A percentile compares a stretch with the other conserved stretches of the same genome.
Evolutionary conservation across 2,329 filamentous ascomycete species (phyloP).

Genomic region (Orbilia brochopaga): DNA sequence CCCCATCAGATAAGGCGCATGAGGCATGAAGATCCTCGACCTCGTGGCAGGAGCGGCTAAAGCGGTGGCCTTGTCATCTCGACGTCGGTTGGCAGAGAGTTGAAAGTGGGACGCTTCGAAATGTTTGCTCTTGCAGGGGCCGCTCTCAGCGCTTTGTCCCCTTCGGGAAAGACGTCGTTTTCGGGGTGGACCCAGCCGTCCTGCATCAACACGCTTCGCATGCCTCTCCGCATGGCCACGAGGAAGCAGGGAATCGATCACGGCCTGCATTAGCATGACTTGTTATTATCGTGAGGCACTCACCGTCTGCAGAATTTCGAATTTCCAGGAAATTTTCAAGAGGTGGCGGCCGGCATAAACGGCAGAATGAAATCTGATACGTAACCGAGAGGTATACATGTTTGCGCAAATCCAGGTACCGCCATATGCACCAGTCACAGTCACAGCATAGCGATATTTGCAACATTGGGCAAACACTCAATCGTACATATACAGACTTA

Average conservation of each 20-base stretch:
- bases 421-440: background rate
- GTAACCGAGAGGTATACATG: background rate
- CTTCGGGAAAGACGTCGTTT: slow-evolving; percentile 20
- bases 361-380: background rate
- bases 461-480: slow-evolving; percentile 7
- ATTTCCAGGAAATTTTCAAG: slow-evolving; percentile 4
- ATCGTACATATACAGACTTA: background rate
- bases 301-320: slow-evolving; percentile 5
- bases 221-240: background rate
- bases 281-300: background rate
- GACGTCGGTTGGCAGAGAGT: background rate
- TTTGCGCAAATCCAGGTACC: background rate
- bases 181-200: slow-evolving; percentile 2
- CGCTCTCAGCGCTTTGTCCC: slow-evolving; percentile 13
- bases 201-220: background rate
- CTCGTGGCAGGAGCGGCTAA: slow-evolving; percentile 7
- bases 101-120: background rate
- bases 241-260: slow-evolving; percentile 5
- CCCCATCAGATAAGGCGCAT: slow-evolving; percentile 29
- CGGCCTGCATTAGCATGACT: background rate
- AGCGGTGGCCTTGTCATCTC: slow-evolving; percentile 9
- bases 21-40: background rate
- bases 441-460: background rate
- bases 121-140: slow-evolving; percentile 1
- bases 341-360: background rate